Evolutionary conservation across 306 rosid species (phyloP), one percentile per base, ranked within the genome.

Genomic region (Sindora glabra): DNA sequence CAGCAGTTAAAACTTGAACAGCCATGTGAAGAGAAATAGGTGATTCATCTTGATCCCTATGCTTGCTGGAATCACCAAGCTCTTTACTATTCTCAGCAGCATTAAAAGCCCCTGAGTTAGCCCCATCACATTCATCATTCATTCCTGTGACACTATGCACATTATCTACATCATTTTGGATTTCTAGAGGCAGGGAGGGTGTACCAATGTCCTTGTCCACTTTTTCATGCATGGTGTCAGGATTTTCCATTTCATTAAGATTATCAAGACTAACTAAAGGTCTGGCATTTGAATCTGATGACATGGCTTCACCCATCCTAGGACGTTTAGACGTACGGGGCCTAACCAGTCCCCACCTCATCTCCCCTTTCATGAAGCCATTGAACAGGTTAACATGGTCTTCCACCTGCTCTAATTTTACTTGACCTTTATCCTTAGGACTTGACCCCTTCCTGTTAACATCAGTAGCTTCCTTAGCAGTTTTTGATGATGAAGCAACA

Each of bases 271-370:
- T 38, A 30, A 67, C 60, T 53, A 65, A 61, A 46, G 85, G 61
- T 54, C 80, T 51, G 48, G 74, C 70, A 72, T 72, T 68, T 65
- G 80, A 59, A 16, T 71, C 77, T 60, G 71, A 67, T 69, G 85
- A 57, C 29, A 62, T 47, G 52, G 73, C 68, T 65, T 86, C 90
- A 69, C 83, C 89, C 21, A 56, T 44, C 68, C 87, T 89, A 17
- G 45, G 64, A 59, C 80, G 79, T 81, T 87, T 89, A 12, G 94
- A 60, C 11, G 95, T 69, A 63, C 95, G 99, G 50, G 83, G 81
- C 81, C 82, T 84, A 70, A 72, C 86, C 58, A 76, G 79, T 55
- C 94, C 97, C 99, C 99, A 94, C 74, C 77, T 86, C 48, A 89
- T 77, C 55, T 77, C 65, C 55, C 80, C 83, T 59, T 67, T 69